Evolutionary conservation across 306 rosid species (phyloP).

Genomic region (Hippophae tibetana): DNA sequence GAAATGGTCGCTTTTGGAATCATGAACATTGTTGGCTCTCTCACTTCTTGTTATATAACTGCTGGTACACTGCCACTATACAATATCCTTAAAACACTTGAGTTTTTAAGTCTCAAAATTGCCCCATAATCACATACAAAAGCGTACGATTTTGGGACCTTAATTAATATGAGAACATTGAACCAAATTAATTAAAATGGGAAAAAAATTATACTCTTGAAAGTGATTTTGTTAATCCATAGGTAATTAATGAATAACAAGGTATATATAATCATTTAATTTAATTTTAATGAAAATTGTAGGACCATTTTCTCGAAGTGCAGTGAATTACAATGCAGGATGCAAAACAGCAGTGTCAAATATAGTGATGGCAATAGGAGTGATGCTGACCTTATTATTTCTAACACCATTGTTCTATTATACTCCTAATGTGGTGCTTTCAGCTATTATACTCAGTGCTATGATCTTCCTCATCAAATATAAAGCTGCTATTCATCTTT

Average conservation of each 20-base stretch:
- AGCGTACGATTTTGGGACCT: too few species aligned
- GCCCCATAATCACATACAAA: too few species aligned
- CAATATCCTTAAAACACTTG: background rate
- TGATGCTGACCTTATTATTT: conserved; percentile 47
- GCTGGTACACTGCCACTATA: conserved; percentile 38
- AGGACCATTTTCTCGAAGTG: conserved; percentile 95
- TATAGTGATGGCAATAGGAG: conserved; percentile 36
- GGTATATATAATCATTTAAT: background rate
- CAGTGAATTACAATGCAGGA: conserved; percentile 83
- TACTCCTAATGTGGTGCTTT: conserved; percentile 78
- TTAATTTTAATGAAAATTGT: conserved; percentile 1
- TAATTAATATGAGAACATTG: too few species aligned
- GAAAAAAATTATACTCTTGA: too few species aligned
- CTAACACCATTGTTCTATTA: conserved; percentile 68
- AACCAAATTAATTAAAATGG: too few species aligned
- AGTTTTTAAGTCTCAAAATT: too few species aligned
- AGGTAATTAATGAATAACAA: background rate
- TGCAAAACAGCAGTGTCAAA: conserved; percentile 58
- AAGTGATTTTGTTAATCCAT: too few species aligned
- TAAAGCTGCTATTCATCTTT: conserved; percentile 33
- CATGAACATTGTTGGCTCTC: conserved; percentile 75
- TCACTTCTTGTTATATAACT: conserved; percentile 85
- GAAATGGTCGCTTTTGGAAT: conserved; percentile 86
- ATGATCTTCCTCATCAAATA: conserved; percentile 66
- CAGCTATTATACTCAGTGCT: conserved; percentile 66